These are phyloP conservation scores for Mucor racemosus DNA, from an alignment of 371 early-diverging fungal genomes.

Conservation along the genomic window DNA sequence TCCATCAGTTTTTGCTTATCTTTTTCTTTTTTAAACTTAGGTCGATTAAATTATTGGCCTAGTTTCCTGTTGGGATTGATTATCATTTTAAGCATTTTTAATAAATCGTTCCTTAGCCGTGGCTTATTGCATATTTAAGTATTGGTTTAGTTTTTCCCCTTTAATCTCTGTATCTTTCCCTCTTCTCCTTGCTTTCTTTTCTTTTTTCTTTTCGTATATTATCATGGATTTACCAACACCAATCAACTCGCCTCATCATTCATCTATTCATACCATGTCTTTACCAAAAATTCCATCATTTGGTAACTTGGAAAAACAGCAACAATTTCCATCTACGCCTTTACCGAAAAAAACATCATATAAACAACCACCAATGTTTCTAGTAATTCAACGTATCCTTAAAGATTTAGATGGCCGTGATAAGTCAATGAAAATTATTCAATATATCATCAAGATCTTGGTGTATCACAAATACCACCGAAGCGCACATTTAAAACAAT, in stretches of 20 bases:
- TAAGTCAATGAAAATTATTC: slow-evolving; percentile 75
- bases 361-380: not conserved
- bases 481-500: slow-evolving; percentile 34
- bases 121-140: not conserved
- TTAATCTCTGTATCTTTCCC: no score
- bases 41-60: no score
- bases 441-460: slow-evolving; percentile 70
- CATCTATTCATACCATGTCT: not conserved
- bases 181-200: not conserved
- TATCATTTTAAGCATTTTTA: not conserved
- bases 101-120: not conserved
- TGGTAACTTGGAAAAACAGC: not conserved
- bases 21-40: no score
- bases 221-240: not conserved
- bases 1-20: no score
- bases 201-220: not conserved
- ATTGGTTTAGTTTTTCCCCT: not conserved
- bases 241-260: not conserved
- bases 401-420: slow-evolving; percentile 73
- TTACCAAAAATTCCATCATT: not conserved
- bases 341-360: not conserved
- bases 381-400: not conserved
- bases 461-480: slow-evolving; percentile 39
- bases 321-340: not conserved
- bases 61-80: no score